Percentiles rank a stretch among this genome's conserved stretches.
Conservation (phyloP, 116 monocot genomes). For the Phalaenopsis hybrid region DNA sequence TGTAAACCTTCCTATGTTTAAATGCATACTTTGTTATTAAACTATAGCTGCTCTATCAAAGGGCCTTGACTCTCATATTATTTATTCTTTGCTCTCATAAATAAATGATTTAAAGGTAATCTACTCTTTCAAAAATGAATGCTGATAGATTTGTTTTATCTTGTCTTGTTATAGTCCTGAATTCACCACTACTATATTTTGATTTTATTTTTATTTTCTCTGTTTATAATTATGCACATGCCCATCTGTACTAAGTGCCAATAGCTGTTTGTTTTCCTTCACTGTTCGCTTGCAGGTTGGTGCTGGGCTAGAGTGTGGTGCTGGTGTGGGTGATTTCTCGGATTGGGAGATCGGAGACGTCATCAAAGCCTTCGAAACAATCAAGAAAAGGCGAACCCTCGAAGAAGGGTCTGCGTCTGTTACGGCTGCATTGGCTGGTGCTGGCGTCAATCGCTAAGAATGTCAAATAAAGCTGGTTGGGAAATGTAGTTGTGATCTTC, state of each 20-base stretch:
- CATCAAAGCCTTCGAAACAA: constrained; percentile 68
- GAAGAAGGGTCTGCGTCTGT: constrained; percentile 88
- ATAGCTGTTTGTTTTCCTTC: not conserved
- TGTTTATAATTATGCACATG: not conserved
- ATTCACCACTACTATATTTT: too few species aligned
- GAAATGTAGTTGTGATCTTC: not conserved
- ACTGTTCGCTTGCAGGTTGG: constrained; percentile 36
- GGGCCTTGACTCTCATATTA: not conserved
- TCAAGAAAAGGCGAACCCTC: constrained; percentile 77
- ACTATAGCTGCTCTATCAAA: not conserved
- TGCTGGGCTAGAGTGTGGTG: constrained; percentile 87
- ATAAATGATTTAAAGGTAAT: not conserved
- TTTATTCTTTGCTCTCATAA: not conserved
- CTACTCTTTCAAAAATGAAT: not conserved
- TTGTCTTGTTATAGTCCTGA: too few species aligned
- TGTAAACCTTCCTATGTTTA: not conserved
- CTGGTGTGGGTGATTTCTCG: constrained; percentile 60
- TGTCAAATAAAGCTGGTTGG: too few species aligned
- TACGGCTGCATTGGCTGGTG: constrained; percentile 60
- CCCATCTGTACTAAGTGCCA: not conserved
- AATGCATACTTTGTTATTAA: not conserved
- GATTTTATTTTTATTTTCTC: not conserved
- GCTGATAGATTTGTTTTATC: not conserved
- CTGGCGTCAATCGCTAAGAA: constrained; percentile 39
- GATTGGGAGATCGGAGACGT: constrained; percentile 88